A percentile compares a stretch with the other conserved stretches of the same genome.
Conservation (phyloP, 257 asterid species). For the Leonotis leonurus region DNA sequence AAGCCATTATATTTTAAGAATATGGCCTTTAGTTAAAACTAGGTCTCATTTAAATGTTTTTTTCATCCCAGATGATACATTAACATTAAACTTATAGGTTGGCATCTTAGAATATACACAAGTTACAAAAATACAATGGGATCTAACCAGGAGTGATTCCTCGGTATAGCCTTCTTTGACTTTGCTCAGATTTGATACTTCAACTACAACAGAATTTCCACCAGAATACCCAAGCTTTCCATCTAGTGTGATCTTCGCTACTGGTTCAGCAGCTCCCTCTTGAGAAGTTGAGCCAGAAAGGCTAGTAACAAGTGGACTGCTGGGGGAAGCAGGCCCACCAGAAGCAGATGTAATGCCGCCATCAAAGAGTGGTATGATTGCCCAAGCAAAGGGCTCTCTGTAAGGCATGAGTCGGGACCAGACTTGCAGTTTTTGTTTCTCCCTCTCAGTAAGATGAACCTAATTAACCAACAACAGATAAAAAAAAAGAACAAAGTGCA, state of each 20-base stretch:
- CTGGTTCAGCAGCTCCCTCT: constrained; percentile 69
- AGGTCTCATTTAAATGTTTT: neutral
- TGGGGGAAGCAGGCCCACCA: constrained; percentile 88
- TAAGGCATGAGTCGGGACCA: constrained; percentile 98
- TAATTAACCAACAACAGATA: constrained; percentile 25
- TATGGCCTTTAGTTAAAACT: neutral
- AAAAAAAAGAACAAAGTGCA: constrained; percentile 7
- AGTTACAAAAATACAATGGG: neutral
- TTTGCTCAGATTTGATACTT: constrained; percentile 95
- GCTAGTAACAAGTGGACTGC: constrained; percentile 88
- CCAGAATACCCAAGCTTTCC: constrained; percentile 86
- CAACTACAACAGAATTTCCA: constrained; percentile 88
- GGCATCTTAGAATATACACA: neutral
- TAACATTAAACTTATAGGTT: neutral
- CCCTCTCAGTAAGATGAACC: constrained; percentile 94
- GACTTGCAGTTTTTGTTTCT: constrained; percentile 93
- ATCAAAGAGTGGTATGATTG: constrained; percentile 93
- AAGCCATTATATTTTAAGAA: neutral
- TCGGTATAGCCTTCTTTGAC: constrained; percentile 97
- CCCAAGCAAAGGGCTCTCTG: constrained; percentile 96
- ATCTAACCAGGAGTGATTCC: constrained; percentile 85
- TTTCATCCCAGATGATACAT: neutral
- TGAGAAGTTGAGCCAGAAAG: constrained; percentile 63
- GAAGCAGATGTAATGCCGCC: constrained; percentile 65
- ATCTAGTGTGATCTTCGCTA: constrained; percentile 70